Evolutionary conservation across 2,329 filamentous ascomycete genomes (phyloP).

Genomic region (Rhinocladiella similis): DNA sequence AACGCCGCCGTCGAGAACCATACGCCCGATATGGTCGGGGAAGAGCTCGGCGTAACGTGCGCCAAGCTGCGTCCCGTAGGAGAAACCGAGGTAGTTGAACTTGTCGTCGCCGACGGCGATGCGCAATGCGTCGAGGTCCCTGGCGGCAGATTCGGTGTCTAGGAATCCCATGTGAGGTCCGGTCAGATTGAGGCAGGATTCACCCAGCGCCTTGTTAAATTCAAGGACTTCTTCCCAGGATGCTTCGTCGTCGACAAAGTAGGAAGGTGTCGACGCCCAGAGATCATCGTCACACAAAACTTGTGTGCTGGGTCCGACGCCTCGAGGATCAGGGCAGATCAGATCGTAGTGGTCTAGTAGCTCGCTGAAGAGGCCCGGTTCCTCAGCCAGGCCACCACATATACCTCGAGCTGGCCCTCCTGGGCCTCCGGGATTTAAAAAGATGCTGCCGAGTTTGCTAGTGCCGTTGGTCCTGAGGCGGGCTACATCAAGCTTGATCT

Average conservation of each 20-base stretch:
- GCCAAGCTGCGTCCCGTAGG: slow-evolving; percentile 49
- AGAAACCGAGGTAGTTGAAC: slow-evolving; percentile 44
- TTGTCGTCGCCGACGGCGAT: slow-evolving; percentile 38
- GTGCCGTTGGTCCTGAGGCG: slow-evolving; percentile 27
- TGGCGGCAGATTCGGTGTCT: slow-evolving; percentile 41
- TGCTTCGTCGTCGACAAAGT: slow-evolving; percentile 21
- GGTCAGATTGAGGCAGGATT: slow-evolving; percentile 42
- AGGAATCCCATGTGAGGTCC: slow-evolving; percentile 44
- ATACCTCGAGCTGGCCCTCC: slow-evolving; percentile 31
- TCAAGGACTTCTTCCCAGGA: slow-evolving; percentile 36
- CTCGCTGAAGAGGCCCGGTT: slow-evolving; percentile 29
- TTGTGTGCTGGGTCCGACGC: slow-evolving; percentile 43
- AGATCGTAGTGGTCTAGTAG: slow-evolving; percentile 42
- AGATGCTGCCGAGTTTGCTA: slow-evolving; percentile 33
- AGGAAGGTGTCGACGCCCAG: slow-evolving; percentile 39
- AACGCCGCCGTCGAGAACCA: slow-evolving; percentile 48
- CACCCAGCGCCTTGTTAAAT: slow-evolving; percentile 42
- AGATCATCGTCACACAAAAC: slow-evolving; percentile 41
- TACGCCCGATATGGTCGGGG: slow-evolving; percentile 43
- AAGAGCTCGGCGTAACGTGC: slow-evolving; percentile 47
- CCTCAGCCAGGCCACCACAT: slow-evolving; percentile 1
- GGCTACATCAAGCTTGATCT: slow-evolving; percentile 34
- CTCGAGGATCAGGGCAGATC: slow-evolving; percentile 47
- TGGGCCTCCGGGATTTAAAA: slow-evolving; percentile 38
- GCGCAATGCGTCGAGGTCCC: slow-evolving; percentile 40